phyloP scores from a whole-genome alignment of 2,329 filamentous ascomycete genomes.

The Plenodomus tracheiphilus region DNA sequence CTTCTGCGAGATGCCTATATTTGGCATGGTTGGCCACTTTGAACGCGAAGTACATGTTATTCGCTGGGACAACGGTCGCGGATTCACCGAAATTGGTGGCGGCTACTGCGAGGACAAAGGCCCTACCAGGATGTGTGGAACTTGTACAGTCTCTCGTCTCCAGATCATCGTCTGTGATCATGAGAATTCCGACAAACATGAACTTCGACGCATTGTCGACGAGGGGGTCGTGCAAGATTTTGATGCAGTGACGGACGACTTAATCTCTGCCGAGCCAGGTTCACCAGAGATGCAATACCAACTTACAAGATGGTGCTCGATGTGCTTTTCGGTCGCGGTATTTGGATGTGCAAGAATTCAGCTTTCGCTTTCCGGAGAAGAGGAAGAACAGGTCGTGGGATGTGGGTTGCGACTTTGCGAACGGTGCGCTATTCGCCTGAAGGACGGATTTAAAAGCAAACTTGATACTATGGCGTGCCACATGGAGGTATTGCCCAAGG shows the following conservation, averaged over 20 bases:
- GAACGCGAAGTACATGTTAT: conserved; percentile 41
- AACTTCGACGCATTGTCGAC: conserved; percentile 8
- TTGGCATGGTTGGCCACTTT: conserved; percentile 47
- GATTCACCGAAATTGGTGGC: conserved; percentile 44
- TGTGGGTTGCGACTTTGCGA: conserved; percentile 35
- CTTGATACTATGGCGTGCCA: conserved; percentile 13
- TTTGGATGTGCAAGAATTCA: conserved; percentile 18
- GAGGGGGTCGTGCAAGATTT: conserved; percentile 2
- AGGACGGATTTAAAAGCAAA: conserved; percentile 11
- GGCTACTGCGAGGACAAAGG: conserved; percentile 40
- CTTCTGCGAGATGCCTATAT: conserved; percentile 48
- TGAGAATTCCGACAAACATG: too few relatives aligned
- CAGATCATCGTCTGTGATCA: conserved; percentile 27
- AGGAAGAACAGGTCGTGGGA: conserved; percentile 16
- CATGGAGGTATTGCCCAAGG: conserved; percentile 23
- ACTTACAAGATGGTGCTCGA: conserved; percentile 32
- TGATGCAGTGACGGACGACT: conserved; percentile 9
- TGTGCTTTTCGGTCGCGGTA: conserved; percentile 32
- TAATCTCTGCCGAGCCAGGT: conserved; percentile 13
- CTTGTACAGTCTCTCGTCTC: conserved; percentile 20
- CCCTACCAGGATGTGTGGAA: conserved; percentile 29
- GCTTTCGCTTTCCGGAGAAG: conserved; percentile 1
- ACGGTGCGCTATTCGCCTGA: conserved; percentile 16
- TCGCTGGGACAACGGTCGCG: conserved; percentile 38
- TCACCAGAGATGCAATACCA: conserved; percentile 14